These are phyloP conservation scores for Mrakia gelida DNA, from an alignment of 768 basidiomycete genomes.

Conservation along the genomic window DNA sequence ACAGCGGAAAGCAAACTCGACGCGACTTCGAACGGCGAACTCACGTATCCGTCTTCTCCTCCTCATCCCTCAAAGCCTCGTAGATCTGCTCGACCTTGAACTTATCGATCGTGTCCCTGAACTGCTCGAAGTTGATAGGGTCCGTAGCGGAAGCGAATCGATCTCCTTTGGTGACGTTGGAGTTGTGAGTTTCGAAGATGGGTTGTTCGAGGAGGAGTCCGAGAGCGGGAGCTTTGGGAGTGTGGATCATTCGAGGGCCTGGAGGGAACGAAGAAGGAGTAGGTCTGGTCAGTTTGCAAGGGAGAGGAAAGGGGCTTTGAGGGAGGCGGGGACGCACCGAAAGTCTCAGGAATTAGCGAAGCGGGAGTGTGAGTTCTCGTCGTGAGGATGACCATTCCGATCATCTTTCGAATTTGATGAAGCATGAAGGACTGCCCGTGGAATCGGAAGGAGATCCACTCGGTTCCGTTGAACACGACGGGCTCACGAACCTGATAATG, in stretches of 20 bases:
- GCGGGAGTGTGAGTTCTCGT: constrained; percentile 71
- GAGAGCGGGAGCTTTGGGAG: constrained; percentile 94
- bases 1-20: not conserved
- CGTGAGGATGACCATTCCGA: constrained; percentile 73
- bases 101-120: constrained; percentile 62
- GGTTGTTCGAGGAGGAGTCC: constrained; percentile 78
- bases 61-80: constrained; percentile 75
- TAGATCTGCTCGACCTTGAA: constrained; percentile 89
- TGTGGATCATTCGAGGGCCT: constrained; percentile 61
- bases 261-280: not conserved
- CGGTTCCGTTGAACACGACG: constrained; percentile 80
- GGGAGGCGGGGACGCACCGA: constrained; percentile 48
- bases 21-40: constrained; percentile 47
- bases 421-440: constrained; percentile 98
- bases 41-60: constrained; percentile 70
- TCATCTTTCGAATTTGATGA: constrained; percentile 94
- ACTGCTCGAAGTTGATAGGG: constrained; percentile 64
- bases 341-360: constrained; percentile 65
- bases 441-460: constrained; percentile 89
- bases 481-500: constrained; percentile 68
- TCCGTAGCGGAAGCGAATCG: constrained; percentile 41
- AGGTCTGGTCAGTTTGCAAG: no score
- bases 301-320: no score
- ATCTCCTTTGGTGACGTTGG: constrained; percentile 37
- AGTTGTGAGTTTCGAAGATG: constrained; percentile 48